Evolutionary conservation across 306 rosid genomes (phyloP).

Genomic region (Medicago lupulina): DNA sequence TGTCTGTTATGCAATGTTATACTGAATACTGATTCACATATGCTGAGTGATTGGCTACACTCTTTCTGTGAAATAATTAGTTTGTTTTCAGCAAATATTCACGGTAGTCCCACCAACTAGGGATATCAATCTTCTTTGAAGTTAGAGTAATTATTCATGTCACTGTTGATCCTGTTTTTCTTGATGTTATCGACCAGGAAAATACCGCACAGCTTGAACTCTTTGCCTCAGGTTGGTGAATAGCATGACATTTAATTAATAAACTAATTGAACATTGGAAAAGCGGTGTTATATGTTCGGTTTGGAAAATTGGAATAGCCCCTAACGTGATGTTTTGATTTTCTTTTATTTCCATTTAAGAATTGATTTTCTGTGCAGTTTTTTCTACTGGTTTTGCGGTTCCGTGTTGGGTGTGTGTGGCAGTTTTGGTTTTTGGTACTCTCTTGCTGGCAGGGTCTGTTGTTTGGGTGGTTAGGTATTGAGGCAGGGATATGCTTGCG

Average conservation of each 20-base stretch:
- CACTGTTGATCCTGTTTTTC: constrained; percentile 85
- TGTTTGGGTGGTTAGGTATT: too few species aligned
- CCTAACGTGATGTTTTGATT: not conserved
- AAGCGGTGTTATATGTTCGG: not conserved
- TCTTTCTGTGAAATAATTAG: constrained; percentile 1
- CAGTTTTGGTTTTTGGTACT: too few species aligned
- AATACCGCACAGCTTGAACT: constrained; percentile 58
- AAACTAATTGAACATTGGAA: not conserved
- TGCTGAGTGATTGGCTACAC: not conserved
- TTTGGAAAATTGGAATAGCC: not conserved
- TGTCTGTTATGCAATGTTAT: constrained; percentile 11
- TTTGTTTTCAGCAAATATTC: constrained; percentile 19
- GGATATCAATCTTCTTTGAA: constrained; percentile 41
- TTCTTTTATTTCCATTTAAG: not conserved
- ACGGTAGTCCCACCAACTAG: constrained; percentile 9
- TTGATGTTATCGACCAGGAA: constrained; percentile 78
- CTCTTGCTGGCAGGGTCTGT: too few species aligned
- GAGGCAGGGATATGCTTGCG: too few species aligned
- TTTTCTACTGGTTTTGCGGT: too few species aligned
- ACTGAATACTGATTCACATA: not conserved
- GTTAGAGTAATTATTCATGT: constrained; percentile 79
- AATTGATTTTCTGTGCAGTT: too few species aligned
- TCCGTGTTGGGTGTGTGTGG: too few species aligned
- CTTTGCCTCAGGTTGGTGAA: constrained; percentile 18
- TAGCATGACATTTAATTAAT: not conserved